Percentiles rank a stretch among this genome's conserved stretches.
phyloP scores from a whole-genome alignment of 2,329 filamentous ascomycete species.

The Penicillium sp. region DNA sequence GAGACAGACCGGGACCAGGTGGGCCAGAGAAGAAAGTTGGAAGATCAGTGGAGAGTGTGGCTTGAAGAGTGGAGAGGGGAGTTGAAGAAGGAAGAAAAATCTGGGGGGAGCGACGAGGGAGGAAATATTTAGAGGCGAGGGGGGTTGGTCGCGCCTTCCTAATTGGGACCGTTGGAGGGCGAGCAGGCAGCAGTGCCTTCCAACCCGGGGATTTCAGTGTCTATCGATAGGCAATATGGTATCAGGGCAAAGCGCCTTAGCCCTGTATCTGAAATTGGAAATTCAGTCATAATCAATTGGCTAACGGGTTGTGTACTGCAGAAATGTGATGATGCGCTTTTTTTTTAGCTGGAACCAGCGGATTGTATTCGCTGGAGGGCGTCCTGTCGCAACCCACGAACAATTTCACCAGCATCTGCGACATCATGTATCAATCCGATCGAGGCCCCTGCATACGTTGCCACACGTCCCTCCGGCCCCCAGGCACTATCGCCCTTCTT shows the following conservation, averaged over 20 bases:
- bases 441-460: constrained; percentile 54
- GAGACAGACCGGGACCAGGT: background rate
- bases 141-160: background rate
- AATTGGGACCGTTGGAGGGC: background rate
- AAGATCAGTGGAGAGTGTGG: background rate
- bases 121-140: background rate
- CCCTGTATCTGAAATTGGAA: background rate
- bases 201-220: background rate
- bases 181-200: background rate
- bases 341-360: background rate
- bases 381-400: constrained; percentile 31
- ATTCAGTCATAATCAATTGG: background rate
- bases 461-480: constrained; percentile 52
- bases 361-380: constrained; percentile 15
- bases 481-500: constrained; percentile 49
- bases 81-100: background rate
- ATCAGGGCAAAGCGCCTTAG: background rate
- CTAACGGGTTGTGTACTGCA: background rate
- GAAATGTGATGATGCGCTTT: background rate
- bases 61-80: background rate
- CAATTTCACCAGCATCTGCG: constrained; percentile 43
- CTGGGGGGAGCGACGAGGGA: background rate
- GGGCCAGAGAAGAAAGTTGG: background rate
- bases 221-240: background rate
- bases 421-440: constrained; percentile 50